Base-by-base conservation (phyloP, 495 filamentous ascomycete genomes). In the Zalerion maritima region DNA sequence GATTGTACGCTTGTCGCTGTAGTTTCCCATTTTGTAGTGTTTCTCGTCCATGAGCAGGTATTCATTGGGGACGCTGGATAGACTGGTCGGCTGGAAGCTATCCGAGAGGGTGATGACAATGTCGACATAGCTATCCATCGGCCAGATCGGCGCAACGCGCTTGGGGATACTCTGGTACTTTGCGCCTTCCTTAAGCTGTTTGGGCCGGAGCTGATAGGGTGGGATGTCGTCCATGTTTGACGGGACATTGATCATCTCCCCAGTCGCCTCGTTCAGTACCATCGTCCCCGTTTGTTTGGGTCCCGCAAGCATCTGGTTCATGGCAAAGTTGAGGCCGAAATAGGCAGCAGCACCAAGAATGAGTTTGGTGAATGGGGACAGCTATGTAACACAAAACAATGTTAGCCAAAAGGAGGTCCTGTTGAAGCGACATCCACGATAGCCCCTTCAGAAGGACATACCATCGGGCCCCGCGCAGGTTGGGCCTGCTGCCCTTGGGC, bases 101-200 rank as follows among this genome's bases (percentile, higher is more conserved):
- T 81, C 67, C 4, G 81, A 80, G 25, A 94, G 69, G 45, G 87
- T 89, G 41, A 97, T 67, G 32, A 68, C 67, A 40, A 97, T 72
- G 57, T 97, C 89, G 37, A 97, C 43, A 22, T 68, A 52, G 42
- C 71, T 81, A 48, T 87, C 71, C 12, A 62, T 40, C 0, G 80
- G 73, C 89, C 89, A 97, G 45, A 96, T 87, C 4, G 91, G 83
- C 7, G 78, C 75, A 34, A 94, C 65, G 16, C 62, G 55, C 33
- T 86, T 72, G 15, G 89, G 87, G 29, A 89, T 57, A 13, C 62
- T 50, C 47, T 67, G 84, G 58, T 81, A 89, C 18, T 65, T 45
- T 22, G 72, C 65, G 31, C 75, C 72, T 13, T 63, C 55, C 38
- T 76, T 55, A 38, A 71, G 57, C 17, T 42, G 55, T 30, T 58